Evolutionary conservation across 306 rosid species (phyloP).

Genomic region (Quercus aquifolioides): DNA sequence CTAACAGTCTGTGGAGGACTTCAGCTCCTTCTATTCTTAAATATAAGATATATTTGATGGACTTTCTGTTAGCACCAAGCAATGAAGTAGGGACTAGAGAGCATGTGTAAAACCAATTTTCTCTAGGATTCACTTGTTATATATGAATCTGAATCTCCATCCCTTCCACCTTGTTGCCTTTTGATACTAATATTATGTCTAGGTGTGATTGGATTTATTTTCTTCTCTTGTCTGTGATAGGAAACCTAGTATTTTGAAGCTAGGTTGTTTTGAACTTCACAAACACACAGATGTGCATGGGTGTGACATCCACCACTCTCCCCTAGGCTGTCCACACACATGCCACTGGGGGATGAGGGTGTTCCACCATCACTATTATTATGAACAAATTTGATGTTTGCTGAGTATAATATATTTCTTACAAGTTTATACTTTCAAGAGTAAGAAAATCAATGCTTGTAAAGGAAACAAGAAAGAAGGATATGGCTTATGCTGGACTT

Average conservation of each 20-base stretch:
- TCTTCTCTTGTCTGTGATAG: neutral
- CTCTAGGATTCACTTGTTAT: neutral
- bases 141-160: neutral
- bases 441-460: slow-evolving; percentile 1
- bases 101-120: neutral
- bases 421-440: neutral
- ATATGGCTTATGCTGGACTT: too few species aligned
- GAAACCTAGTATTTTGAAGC: neutral
- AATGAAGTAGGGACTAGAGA: neutral
- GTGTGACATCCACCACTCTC: neutral
- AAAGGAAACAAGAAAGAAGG: neutral
- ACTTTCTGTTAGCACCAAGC: neutral
- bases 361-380: neutral
- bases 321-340: too few species aligned
- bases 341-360: too few species aligned
- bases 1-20: neutral
- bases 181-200: neutral
- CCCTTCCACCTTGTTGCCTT: neutral
- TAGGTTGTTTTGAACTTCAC: neutral
- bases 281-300: neutral
- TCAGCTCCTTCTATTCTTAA: neutral
- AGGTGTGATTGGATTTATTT: neutral
- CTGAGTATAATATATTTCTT: neutral
- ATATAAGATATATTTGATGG: neutral
- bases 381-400: neutral